phyloP scores from a whole-genome alignment of 2,329 filamentous ascomycete genomes.

The Ceratocystis eucalypticola region DNA sequence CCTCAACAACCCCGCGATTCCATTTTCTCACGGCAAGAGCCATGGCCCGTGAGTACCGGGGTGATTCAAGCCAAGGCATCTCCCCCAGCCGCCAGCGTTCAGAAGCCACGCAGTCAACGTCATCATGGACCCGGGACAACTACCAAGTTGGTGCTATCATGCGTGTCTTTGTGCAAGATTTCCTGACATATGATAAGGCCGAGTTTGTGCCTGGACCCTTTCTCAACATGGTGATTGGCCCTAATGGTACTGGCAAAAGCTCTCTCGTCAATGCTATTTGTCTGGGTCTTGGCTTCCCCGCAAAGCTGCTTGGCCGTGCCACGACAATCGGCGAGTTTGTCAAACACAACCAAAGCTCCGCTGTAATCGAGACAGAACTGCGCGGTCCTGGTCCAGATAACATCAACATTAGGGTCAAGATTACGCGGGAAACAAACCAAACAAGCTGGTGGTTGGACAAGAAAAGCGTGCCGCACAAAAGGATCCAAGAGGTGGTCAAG shows the following conservation, averaged over 20 bases:
- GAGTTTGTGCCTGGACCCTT: slow-evolving; percentile 86
- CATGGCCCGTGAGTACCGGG: neutral
- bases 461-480: slow-evolving; percentile 45
- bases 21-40: neutral
- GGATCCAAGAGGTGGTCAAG: slow-evolving; percentile 52
- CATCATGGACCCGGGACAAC: slow-evolving; percentile 22
- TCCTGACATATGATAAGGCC: slow-evolving; percentile 86
- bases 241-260: slow-evolving; percentile 97
- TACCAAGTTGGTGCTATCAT: slow-evolving; percentile 75
- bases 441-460: slow-evolving; percentile 68
- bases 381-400: slow-evolving; percentile 52
- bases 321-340: slow-evolving; percentile 80
- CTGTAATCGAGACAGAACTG: slow-evolving; percentile 82
- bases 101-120: neutral
- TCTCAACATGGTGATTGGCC: slow-evolving; percentile 96
- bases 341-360: slow-evolving; percentile 69
- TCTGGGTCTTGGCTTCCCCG: slow-evolving; percentile 72
- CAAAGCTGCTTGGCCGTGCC: slow-evolving; percentile 71
- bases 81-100: slow-evolving; percentile 17
- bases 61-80: neutral
- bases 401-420: slow-evolving; percentile 58
- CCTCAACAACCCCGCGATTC: slow-evolving; percentile 1
- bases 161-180: slow-evolving; percentile 71
- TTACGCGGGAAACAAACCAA: slow-evolving; percentile 70
- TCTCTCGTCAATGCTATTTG: slow-evolving; percentile 95